Evolutionary conservation across 352 stramenopile genomes (phyloP), one percentile per base, ranked within the genome.

Genomic region (Halophytophthora polymorphica): DNA sequence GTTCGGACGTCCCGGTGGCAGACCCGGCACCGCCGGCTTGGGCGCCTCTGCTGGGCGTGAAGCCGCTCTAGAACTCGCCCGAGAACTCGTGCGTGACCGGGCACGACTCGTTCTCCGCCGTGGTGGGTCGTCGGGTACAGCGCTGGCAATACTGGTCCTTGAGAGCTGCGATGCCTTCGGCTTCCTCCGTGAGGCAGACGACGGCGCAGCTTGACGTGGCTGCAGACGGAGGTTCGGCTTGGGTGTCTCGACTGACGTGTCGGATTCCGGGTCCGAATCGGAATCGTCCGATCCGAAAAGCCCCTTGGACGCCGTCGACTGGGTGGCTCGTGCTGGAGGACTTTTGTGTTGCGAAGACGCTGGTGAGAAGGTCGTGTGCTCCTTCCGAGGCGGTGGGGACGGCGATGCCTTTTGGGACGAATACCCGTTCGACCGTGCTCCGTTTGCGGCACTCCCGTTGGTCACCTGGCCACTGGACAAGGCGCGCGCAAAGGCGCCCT

Each of bases 1-100:
- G 50, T 91, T 91, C 11, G 83, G 80, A 14, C 77, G 77, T 35
- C 45, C 48, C 31, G 75, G 44, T 39, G 77, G 79, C n/a, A 88
- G 44, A 2, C 70, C 69, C 5, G 72, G 59, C 15, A 83, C 64
- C 52, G 64, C 61, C 17, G 53, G 56, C 19, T 60, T 70, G 8
- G 45, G 17, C 23, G 45, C 28, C 15, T 61, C 61, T 49, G 39
- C 22, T 12, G 58, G 36, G 19, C 39, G 40, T 39, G 60, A 45
- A 33, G 64, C 40, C 53, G 61, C 64, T 14, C 49, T 57, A 1
- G 61, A 77, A 44, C 64, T 77, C 19, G 68, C 62, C 28, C 68
- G 59, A 48, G 56, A 73, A 50, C 63, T 77, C 29, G 58, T 33
- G 6, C 62, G 58, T 17, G 54, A 62, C 14, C 54, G 63, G 2